Base-by-base conservation (phyloP, 2,329 filamentous ascomycete species). In the Penicillium sp. region DNA sequence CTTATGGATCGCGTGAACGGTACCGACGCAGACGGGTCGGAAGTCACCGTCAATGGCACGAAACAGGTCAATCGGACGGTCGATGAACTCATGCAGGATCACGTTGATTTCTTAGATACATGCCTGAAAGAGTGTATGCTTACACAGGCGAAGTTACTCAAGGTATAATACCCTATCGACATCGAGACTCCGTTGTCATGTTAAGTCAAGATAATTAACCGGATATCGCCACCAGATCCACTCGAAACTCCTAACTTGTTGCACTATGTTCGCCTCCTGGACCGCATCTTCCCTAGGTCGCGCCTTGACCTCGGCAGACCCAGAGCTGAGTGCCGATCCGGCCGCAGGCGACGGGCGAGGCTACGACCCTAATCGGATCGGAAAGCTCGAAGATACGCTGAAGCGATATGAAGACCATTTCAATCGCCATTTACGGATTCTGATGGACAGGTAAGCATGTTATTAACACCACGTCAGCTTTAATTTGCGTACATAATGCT, bases 41-140 rank as follows among this genome's bases (percentile, higher is more conserved):
- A 74, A 69, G 71, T 75, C 56, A 72, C 73, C 7, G 72, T 71
- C 59, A 79, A 73, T 65, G 78, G 74, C 30, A 76, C 73, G 38
- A 79, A 76, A 57, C 80, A 85, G 60, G 83, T 84, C n/a, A 88
- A 87, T 69, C 77, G 93, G 44, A 99, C 95, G 0, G 95, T 99
- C 1, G 95, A 99, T 73, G 93, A 98, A 79, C 81, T 99, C 73
- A 99, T 99, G 95, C 92, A 98, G 79, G 93, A 98, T 73, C 95
- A 99, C 79, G 93, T 99, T 63, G 95, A 98, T 78, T 99, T 99
- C 76, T 81, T 99, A 52, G 95, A 97, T 71, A 98, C 95, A 4
- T 99, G 95, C 76, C 83, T 99, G 71, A 99, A 98, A 79, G 95
- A 98, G 80, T 98, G 95, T 82, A 98, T 98, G 93, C 84, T 99